These are phyloP conservation scores for Cladobotryum protrusum DNA, from an alignment of 2,329 filamentous ascomycete species.

Conservation along the genomic window DNA sequence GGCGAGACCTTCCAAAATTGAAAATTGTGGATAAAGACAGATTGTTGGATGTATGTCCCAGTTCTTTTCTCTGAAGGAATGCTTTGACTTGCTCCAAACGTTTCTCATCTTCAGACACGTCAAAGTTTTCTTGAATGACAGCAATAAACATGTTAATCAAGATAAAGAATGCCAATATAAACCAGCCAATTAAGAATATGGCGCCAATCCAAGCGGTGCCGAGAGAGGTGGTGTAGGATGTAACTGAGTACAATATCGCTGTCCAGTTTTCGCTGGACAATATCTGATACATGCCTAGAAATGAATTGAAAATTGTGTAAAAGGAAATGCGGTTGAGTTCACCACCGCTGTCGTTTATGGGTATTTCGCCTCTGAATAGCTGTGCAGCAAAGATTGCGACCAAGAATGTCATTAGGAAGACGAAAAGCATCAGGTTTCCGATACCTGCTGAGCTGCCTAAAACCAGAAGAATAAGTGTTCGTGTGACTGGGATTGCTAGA, in stretches of 20 bases:
- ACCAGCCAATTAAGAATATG: constrained; percentile 89
- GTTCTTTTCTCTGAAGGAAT: constrained; percentile 85
- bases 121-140: constrained; percentile 99
- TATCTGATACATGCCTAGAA: constrained; percentile 96
- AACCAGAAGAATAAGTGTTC: constrained; percentile 79
- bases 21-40: constrained; percentile 69
- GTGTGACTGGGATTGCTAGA: constrained; percentile 78
- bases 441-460: constrained; percentile 90
- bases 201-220: constrained; percentile 90
- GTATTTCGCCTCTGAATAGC: constrained; percentile 83
- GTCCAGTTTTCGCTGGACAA: constrained; percentile 98
- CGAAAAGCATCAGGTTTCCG: constrained; percentile 88
- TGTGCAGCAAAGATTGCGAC: constrained; percentile 90
- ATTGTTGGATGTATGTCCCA: constrained; percentile 66
- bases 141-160: constrained; percentile 99
- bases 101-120: constrained; percentile 97
- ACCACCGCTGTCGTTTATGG: constrained; percentile 53
- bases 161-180: constrained; percentile 91
- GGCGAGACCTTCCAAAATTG: constrained; percentile 51
- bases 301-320: constrained; percentile 87
- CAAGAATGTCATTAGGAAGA: constrained; percentile 91
- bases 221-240: constrained; percentile 55
- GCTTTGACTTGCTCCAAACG: constrained; percentile 92
- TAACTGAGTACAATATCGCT: constrained; percentile 73
- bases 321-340: constrained; percentile 68